Evolutionary conservation across 73 alveolate genomes (phyloP).

Genomic region (Breviolum minutum): DNA sequence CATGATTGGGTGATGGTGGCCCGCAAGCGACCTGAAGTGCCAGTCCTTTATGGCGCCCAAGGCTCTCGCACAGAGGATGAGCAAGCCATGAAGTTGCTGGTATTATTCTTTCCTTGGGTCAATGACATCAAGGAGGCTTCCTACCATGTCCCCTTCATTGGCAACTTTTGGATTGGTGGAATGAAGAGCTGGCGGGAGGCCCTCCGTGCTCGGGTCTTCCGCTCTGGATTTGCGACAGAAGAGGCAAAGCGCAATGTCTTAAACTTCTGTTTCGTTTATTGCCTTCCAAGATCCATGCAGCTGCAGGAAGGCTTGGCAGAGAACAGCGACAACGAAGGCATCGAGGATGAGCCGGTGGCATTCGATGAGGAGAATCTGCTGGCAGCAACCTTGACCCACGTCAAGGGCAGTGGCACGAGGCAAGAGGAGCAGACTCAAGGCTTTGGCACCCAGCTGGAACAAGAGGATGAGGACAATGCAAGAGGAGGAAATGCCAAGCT

Average conservation of each 20-base stretch:
- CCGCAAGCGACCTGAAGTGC: slow-evolving; percentile 24
- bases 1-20: slow-evolving; percentile 25
- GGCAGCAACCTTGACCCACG: slow-evolving; percentile 9
- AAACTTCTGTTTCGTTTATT: slow-evolving; percentile 6
- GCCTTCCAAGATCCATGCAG: neutral
- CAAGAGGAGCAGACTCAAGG: neutral
- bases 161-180: neutral
- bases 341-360: neutral
- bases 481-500: neutral
- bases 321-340: slow-evolving; percentile 36
- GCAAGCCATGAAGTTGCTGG: neutral
- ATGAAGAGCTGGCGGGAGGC: neutral
- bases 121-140: neutral
- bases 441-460: neutral
- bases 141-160: slow-evolving; percentile 2
- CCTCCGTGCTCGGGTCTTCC: neutral
- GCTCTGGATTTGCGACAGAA: slow-evolving; percentile 37
- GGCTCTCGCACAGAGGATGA: slow-evolving; percentile 1
- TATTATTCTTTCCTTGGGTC: slow-evolving; percentile 34
- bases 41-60: slow-evolving; percentile 41
- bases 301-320: neutral
- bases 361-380: neutral
- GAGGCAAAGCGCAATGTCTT: neutral
- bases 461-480: neutral
- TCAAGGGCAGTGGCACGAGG: neutral